Conservation (phyloP, 352 stramenopile species). For the Globisporangium spiculum region DNA sequence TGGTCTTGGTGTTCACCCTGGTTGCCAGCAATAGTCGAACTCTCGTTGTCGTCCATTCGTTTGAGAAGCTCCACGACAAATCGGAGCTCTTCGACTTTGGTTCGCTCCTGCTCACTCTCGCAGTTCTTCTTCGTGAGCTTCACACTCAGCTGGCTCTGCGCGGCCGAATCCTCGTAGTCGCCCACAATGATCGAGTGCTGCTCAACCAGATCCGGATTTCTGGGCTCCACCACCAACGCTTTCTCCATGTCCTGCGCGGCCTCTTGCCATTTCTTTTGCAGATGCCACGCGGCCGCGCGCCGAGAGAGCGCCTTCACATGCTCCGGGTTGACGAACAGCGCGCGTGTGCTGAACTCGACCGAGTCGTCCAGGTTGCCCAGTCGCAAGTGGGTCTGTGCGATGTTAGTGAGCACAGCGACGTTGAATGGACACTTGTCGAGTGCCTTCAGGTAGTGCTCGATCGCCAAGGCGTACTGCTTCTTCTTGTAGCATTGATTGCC, state of each 20-base stretch:
- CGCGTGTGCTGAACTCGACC: conserved; percentile 66
- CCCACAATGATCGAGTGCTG: conserved; percentile 74
- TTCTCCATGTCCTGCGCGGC: conserved; percentile 55
- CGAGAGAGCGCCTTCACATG: conserved; percentile 75
- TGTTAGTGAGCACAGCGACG: conserved; percentile 61
- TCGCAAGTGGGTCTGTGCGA: conserved; percentile 62
- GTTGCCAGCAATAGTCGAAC: conserved; percentile 2
- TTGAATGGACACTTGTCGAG: conserved; percentile 56
- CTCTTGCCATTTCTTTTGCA: conserved; percentile 42
- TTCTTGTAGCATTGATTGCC: conserved; percentile 67
- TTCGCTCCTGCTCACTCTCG: neutral
- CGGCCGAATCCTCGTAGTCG: conserved; percentile 59
- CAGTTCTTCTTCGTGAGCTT: neutral
- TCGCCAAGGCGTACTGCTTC: conserved; percentile 49
- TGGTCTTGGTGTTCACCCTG: neutral
- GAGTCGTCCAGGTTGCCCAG: conserved; percentile 49
- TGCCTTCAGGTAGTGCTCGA: conserved; percentile 69
- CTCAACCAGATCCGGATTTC: conserved; percentile 61
- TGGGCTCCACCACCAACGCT: conserved; percentile 38
- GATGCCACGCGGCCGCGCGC: conserved; percentile 49
- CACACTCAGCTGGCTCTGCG: conserved; percentile 29
- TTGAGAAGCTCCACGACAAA: conserved; percentile 45
- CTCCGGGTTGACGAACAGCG: conserved; percentile 48
- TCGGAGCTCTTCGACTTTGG: conserved; percentile 37
- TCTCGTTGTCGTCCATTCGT: conserved; percentile 36